These are phyloP conservation scores for Orychophragmus violaceus DNA, from an alignment of 345 rosid species.

Conservation along the genomic window DNA sequence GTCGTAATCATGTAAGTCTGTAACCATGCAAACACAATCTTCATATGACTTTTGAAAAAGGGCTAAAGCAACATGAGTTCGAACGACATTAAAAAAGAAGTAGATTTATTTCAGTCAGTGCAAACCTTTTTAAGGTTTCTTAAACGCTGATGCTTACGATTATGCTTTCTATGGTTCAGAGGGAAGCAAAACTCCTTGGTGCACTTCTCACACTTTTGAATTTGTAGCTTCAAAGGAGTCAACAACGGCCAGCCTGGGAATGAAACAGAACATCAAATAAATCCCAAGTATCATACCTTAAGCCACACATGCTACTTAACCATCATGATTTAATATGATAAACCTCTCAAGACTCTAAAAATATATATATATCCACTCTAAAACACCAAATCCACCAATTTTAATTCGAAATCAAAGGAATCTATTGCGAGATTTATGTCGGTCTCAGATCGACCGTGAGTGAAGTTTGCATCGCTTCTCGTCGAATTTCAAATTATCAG, in stretches of 20 bases:
- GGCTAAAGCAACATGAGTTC: background rate
- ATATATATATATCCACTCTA: no score
- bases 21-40: constrained; percentile 20
- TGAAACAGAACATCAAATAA: constrained; percentile 10
- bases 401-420: no score
- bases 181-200: constrained; percentile 76
- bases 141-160: constrained; percentile 75
- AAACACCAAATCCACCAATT: background rate
- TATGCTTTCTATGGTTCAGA: constrained; percentile 77
- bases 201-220: constrained; percentile 93
- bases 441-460: no score
- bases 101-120: background rate
- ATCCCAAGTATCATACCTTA: background rate
- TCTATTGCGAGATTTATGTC: no score
- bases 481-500: no score
- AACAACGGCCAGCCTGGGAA: constrained; percentile 87
- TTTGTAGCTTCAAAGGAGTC: constrained; percentile 73
- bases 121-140: constrained; percentile 81
- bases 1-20: constrained; percentile 71
- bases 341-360: background rate
- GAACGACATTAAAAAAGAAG: background rate
- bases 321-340: background rate
- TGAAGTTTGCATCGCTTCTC: no score
- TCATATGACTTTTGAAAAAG: background rate
- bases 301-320: background rate